phyloP scores from a whole-genome alignment of 2,329 filamentous ascomycete species.

The Erysiphe pisi region DNA sequence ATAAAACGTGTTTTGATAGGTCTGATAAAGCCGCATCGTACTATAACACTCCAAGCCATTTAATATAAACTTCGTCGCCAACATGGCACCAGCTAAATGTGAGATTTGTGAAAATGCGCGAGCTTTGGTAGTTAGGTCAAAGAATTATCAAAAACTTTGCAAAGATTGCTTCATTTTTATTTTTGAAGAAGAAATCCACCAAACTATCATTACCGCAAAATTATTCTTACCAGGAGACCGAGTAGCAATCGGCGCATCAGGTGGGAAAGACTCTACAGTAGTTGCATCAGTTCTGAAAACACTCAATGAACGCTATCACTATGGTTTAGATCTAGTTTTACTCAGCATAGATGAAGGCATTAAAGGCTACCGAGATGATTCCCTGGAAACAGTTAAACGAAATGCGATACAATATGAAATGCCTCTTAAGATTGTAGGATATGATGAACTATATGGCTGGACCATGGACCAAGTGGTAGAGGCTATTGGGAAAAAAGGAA shows the following conservation, averaged over 20 bases:
- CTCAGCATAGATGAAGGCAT: conserved; percentile 96
- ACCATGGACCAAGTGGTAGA: conserved; percentile 99
- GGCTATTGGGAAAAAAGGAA: conserved; percentile 93
- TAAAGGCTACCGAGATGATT: conserved; percentile 92
- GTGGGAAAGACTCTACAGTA: conserved; percentile 95
- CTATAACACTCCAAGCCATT: no score
- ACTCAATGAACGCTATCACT: conserved; percentile 77
- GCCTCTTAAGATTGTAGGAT: conserved; percentile 83
- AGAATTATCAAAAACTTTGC: conserved; percentile 91
- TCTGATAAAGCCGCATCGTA: no score
- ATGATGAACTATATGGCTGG: conserved; percentile 92
- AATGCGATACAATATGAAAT: conserved; percentile 87
- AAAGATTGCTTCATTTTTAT: conserved; percentile 73
- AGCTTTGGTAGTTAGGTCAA: conserved; percentile 83
- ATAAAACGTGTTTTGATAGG: no score
- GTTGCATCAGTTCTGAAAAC: conserved; percentile 91
- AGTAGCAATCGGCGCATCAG: conserved; percentile 89
- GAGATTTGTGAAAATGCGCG: conserved; percentile 63
- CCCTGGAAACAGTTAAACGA: conserved; percentile 87
- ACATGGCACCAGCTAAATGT: conserved; percentile 64
- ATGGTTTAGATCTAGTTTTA: conserved; percentile 73
- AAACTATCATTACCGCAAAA: conserved; percentile 72
- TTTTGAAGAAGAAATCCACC: conserved; percentile 89
- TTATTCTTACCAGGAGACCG: conserved; percentile 75
- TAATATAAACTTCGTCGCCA: not conserved